Evolutionary conservation across 78 protist species (phyloP), one percentile per base, ranked within the genome.

Genomic region (Tieghemostelium lacteum): DNA sequence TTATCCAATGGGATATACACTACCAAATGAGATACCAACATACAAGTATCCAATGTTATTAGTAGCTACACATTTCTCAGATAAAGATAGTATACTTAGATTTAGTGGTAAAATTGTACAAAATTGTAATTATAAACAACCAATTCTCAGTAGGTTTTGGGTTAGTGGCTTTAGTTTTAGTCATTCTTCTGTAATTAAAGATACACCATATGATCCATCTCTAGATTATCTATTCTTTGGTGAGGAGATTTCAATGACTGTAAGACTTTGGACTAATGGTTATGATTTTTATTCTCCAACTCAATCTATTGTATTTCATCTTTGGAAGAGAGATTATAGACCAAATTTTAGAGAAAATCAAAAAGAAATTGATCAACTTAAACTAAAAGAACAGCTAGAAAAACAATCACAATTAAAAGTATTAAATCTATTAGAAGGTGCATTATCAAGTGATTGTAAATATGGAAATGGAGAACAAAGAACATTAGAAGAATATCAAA

Each of bases 151-250:
- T 1, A 10, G 33, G 10, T 92, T 92, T 45, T 92, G 95, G 95
- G 83, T 83, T 16, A 72, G 93, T 7, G 95, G 95, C 3, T 92
- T 86, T 29, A 65, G 87, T 49, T 92, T 92, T 65, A 74, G 93
- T 39, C 20, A 24, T 19, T 36, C 87, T 0, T 28, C 62, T 8
- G 62, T 92, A 6, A 78, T 92, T 2, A 22, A 8, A 22, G 73
- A 63, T 5, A 92, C 73, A 31, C 95, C 92, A 0, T 92, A 92
- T 54, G 95, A 85, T 60, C 92, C 95, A 42, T 66, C 75, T 66
- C 86, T 92, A 14, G 45, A 72, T 19, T 60, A 75, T 37, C 36
- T 92, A 10, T 92, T 92, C 58, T 92, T 92, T 83, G 95, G 95
- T 28, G 95, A 92, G 22, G 95, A 92, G 74, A 80, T 69, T 28